These are phyloP conservation scores for Colletotrichum sp. DNA, from an alignment of 2,329 filamentous ascomycete species.

Conservation along the genomic window DNA sequence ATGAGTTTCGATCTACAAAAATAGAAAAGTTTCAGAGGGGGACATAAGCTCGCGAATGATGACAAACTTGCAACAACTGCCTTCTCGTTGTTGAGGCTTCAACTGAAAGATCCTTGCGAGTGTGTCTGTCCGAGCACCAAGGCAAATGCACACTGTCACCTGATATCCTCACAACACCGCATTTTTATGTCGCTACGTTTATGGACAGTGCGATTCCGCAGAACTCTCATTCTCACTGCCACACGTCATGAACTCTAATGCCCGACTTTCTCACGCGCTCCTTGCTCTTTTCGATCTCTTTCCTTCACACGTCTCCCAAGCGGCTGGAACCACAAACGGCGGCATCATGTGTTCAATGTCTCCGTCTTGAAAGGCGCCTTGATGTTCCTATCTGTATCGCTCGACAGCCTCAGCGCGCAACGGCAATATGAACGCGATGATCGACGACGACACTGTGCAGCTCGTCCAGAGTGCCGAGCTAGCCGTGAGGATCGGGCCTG, in stretches of 20 bases:
- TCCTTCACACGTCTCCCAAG: not conserved
- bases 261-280: not conserved
- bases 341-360: not conserved
- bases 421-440: not conserved
- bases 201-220: not conserved
- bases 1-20: not conserved
- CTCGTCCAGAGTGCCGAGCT: not conserved
- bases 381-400: not conserved
- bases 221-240: not conserved
- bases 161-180: not conserved
- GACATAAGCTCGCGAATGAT: not conserved
- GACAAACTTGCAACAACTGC: not conserved
- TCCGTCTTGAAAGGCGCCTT: not conserved
- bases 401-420: not conserved
- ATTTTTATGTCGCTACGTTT: not conserved
- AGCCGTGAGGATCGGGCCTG: not conserved
- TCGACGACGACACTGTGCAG: not conserved
- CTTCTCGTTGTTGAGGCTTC: not conserved
- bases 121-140: not conserved
- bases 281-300: not conserved
- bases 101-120: not conserved
- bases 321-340: not conserved
- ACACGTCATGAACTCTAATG: constrained; percentile 1
- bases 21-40: not conserved
- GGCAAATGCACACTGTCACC: not conserved